A percentile compares a stretch with the other conserved stretches of the same genome.
Evolutionary conservation across 129 eudicot species (phyloP).

Genomic region (Kitagawia praeruptora): DNA sequence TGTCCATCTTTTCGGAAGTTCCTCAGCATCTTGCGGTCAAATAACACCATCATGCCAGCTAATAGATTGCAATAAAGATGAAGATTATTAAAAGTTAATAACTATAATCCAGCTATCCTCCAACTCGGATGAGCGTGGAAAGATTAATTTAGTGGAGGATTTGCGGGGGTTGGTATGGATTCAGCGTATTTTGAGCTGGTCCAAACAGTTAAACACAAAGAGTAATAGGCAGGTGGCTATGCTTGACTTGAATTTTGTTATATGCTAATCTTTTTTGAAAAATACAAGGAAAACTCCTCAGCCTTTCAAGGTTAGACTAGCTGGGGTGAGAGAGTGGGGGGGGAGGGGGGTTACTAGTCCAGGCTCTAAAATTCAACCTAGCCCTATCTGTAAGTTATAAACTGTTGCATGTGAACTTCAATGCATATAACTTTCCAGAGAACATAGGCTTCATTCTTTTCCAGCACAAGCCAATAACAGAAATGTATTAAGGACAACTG

Average conservation of each 20-base stretch:
- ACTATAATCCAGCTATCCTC: not conserved
- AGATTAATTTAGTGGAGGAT: not conserved
- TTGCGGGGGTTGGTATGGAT: not conserved
- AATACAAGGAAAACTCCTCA: not conserved
- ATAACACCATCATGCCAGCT: constrained; percentile 85
- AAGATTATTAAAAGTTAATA: not conserved
- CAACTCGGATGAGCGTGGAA: not conserved
- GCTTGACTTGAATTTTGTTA: not conserved
- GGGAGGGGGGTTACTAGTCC: no score
- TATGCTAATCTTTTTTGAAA: not conserved
- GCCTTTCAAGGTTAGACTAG: no score
- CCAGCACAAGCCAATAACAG: not conserved
- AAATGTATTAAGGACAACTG: not conserved
- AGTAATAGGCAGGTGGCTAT: not conserved
- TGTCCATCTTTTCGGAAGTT: constrained; percentile 94
- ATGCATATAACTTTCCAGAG: not conserved
- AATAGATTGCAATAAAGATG: constrained; percentile 20
- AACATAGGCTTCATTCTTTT: not conserved
- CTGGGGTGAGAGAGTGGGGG: no score
- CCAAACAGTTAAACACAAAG: not conserved
- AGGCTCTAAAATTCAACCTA: not conserved
- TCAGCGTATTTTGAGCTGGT: not conserved
- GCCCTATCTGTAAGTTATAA: not conserved
- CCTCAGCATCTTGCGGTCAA: constrained; percentile 91
- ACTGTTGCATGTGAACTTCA: not conserved